These are phyloP conservation scores for Candida maesae DNA, from an alignment of 805 yeast genomes.

Conservation along the genomic window DNA sequence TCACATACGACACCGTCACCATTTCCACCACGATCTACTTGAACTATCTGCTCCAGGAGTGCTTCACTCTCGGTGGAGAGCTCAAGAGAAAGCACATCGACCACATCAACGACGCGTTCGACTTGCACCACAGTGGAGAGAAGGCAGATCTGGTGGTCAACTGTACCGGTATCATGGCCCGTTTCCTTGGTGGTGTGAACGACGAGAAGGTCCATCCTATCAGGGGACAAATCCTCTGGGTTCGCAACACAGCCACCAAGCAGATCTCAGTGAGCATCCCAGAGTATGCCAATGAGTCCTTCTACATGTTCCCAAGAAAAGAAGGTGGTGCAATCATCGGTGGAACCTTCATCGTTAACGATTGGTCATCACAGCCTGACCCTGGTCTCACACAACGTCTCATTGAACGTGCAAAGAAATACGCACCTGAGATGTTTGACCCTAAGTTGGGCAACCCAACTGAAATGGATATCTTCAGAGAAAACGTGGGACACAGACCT, in stretches of 20 bases:
- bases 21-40: conserved; percentile 57
- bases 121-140: conserved; percentile 34
- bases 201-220: conserved; percentile 46
- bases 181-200: conserved; percentile 40
- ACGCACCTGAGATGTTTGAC: conserved; percentile 28
- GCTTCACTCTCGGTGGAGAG: conserved; percentile 43
- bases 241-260: conserved; percentile 24
- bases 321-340: conserved; percentile 74
- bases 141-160: conserved; percentile 52
- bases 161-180: conserved; percentile 51
- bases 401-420: conserved; percentile 24
- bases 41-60: conserved; percentile 44
- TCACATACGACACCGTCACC: conserved; percentile 49
- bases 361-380: conserved; percentile 37
- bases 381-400: conserved; percentile 44
- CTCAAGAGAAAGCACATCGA: conserved; percentile 40
- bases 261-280: conserved; percentile 32
- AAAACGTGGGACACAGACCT: conserved; percentile 67
- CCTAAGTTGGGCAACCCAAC: conserved; percentile 28
- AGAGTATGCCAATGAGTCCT: conserved; percentile 38
- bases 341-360: conserved; percentile 37
- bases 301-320: conserved; percentile 64
- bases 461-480: conserved; percentile 43
- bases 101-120: conserved; percentile 47
- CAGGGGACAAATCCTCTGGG: conserved; percentile 55